These are phyloP conservation scores for Vitis amurensis DNA, from an alignment of 164 flowering plant genomes.

Conservation along the genomic window DNA sequence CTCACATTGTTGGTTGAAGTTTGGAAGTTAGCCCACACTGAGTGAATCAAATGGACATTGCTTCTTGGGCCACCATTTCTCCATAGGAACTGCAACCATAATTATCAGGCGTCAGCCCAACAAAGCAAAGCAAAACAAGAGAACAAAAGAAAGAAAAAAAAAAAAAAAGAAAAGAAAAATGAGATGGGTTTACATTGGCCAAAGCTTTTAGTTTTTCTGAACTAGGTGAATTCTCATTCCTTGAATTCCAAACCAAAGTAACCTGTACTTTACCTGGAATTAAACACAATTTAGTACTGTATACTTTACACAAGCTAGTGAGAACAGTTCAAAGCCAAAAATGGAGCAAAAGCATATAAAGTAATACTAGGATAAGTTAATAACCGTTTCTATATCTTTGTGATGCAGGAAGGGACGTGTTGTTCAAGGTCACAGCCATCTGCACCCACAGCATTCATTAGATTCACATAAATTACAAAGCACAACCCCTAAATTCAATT, in stretches of 20 bases:
- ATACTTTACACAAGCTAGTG: not conserved
- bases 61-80: conserved; percentile 72
- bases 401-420: conserved; percentile 72
- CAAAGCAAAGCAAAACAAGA: not conserved
- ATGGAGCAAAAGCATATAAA: not conserved
- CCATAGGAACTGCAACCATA: conserved; percentile 74
- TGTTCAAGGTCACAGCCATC: conserved; percentile 92
- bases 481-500: not conserved
- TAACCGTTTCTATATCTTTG: conserved; percentile 83
- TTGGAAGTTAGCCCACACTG: conserved; percentile 98
- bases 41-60: conserved; percentile 64
- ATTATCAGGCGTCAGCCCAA: not conserved
- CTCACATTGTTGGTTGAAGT: conserved; percentile 88
- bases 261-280: conserved; percentile 85
- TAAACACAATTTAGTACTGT: not conserved
- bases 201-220: conserved; percentile 64
- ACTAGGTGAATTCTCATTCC: conserved; percentile 71
- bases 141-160: not conserved
- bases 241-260: conserved; percentile 93
- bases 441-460: conserved; percentile 31
- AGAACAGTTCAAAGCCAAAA: not conserved
- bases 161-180: no score
- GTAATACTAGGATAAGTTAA: conserved; percentile 3
- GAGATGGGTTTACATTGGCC: conserved; percentile 55
- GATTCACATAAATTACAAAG: not conserved